Conservation (phyloP, 2,329 filamentous ascomycete species). For the Calonectria leucothoes region DNA sequence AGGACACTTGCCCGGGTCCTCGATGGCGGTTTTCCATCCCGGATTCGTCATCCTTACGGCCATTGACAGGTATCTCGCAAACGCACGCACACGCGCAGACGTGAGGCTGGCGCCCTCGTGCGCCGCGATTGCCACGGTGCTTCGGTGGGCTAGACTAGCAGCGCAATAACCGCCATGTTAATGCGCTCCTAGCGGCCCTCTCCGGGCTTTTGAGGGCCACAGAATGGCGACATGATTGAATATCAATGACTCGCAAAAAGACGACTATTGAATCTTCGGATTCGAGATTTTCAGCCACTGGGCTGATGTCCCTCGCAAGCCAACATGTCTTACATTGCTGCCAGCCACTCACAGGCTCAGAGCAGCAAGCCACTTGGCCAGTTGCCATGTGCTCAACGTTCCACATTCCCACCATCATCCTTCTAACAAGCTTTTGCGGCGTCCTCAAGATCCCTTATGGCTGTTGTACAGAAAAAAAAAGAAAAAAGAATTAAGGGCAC, state of each 20-base stretch:
- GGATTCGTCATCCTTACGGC: not conserved
- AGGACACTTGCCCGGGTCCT: not conserved
- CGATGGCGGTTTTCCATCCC: not conserved
- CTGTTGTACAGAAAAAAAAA: conserved; percentile 22
- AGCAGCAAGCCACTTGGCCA: conserved; percentile 18
- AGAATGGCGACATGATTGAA: conserved; percentile 2
- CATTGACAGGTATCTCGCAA: not conserved
- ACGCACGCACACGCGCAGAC: not conserved
- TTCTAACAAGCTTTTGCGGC: conserved; percentile 16
- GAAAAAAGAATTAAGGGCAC: not conserved
- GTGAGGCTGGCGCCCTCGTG: not conserved
- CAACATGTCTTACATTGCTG: conserved; percentile 35
- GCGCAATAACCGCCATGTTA: not conserved
- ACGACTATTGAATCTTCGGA: not conserved
- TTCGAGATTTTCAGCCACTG: conserved; percentile 42
- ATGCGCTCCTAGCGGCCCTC: conserved; percentile 4
- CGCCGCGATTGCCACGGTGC: not conserved
- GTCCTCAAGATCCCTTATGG: not conserved
- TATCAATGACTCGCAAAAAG: not conserved
- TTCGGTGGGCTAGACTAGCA: not conserved
- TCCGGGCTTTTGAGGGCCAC: not conserved
- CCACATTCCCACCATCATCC: conserved; percentile 7
- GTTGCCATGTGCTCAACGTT: conserved; percentile 20
- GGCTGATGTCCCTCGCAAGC: conserved; percentile 34
- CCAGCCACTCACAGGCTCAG: conserved; percentile 1